phyloP scores from a whole-genome alignment of 768 basidiomycete genomes.

The Thelephora ganbajun region DNA sequence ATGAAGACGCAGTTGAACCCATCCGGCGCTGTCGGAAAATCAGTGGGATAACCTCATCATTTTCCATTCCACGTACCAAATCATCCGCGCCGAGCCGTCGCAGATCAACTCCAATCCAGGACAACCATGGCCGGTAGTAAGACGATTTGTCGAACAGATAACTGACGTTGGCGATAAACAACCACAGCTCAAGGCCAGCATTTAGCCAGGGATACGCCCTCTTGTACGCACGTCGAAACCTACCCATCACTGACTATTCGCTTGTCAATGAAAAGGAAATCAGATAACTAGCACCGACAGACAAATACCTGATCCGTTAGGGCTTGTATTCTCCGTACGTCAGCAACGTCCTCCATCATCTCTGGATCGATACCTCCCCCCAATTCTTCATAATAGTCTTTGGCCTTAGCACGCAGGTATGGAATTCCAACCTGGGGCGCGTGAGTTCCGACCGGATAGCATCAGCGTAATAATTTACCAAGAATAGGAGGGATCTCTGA shows the following conservation, averaged over 20 bases:
- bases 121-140: conserved; percentile 85
- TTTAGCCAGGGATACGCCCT: conserved; percentile 73
- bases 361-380: conserved; percentile 73
- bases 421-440: conserved; percentile 64
- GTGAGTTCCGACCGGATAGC: neutral
- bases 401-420: conserved; percentile 77
- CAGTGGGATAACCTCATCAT: too few species aligned
- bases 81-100: conserved; percentile 70
- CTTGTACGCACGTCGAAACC: conserved; percentile 53
- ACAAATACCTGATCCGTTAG: conserved; percentile 38
- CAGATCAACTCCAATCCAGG: conserved; percentile 73
- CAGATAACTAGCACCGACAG: conserved; percentile 3
- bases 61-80: conserved; percentile 34
- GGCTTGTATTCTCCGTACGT: conserved; percentile 27
- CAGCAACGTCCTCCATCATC: conserved; percentile 38
- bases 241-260: conserved; percentile 35
- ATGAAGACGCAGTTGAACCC: too few species aligned
- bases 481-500: conserved; percentile 61
- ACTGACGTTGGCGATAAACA: conserved; percentile 71
- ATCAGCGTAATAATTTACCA: conserved; percentile 35
- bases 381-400: conserved; percentile 81
- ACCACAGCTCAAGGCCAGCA: conserved; percentile 63
- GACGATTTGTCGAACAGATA: conserved; percentile 83
- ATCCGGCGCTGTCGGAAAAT: too few species aligned
- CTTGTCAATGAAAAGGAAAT: conserved; percentile 1